Evolutionary conservation across 495 filamentous ascomycete genomes (phyloP).

Genomic region (Filosporella fistucella): DNA sequence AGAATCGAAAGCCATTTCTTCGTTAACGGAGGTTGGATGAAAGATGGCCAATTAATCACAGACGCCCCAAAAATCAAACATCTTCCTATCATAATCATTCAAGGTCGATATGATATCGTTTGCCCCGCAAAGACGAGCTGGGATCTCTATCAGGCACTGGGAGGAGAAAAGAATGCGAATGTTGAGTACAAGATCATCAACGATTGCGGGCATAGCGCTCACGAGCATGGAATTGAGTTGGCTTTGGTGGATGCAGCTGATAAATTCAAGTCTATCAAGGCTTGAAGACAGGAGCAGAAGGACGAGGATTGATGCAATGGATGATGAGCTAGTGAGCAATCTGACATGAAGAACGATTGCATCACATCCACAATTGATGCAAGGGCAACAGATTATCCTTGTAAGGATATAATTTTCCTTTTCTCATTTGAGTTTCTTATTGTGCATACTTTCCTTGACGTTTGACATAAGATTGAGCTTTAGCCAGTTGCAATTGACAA

Average conservation of each 20-base stretch:
- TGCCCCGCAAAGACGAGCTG: constrained; percentile 37
- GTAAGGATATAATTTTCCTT: no score
- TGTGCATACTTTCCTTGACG: no score
- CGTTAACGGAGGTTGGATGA: constrained; percentile 33
- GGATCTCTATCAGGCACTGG: constrained; percentile 35
- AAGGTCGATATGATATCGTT: constrained; percentile 40
- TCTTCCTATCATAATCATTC: constrained; percentile 39
- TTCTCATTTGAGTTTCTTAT: no score
- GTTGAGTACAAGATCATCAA: constrained; percentile 32
- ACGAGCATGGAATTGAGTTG: constrained; percentile 17
- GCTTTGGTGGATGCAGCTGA: constrained; percentile 22
- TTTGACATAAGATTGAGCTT: no score
- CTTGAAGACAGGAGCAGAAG: not conserved
- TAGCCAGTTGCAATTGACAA: no score
- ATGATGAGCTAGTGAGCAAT: no score
- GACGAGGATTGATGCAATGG: no score
- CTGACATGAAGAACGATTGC: no score
- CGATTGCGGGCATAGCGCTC: constrained; percentile 32
- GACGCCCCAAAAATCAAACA: constrained; percentile 35
- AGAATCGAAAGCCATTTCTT: constrained; percentile 36
- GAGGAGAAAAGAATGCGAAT: constrained; percentile 21
- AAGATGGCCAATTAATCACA: constrained; percentile 33
- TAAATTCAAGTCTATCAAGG: constrained; percentile 16
- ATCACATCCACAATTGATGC: no score
- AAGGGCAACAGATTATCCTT: no score